Evolutionary conservation across 2,329 filamentous ascomycete species (phyloP).

Genomic region (Trichoderma semiorbis): DNA sequence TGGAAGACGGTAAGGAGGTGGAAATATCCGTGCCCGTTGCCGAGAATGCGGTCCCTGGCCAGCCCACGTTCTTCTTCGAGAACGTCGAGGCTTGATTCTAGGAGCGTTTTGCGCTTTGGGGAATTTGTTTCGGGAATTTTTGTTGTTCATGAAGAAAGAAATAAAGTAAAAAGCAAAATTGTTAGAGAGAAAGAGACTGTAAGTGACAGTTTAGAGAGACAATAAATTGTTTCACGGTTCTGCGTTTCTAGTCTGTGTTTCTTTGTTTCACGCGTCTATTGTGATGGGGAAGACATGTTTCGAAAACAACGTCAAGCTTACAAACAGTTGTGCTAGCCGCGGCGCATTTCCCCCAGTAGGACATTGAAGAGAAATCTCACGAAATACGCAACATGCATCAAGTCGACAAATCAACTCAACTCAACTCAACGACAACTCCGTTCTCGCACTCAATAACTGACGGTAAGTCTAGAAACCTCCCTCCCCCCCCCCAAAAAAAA

Average conservation of each 20-base stretch:
- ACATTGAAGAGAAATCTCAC: not conserved
- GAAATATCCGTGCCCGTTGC: conserved; percentile 57
- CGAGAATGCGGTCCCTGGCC: conserved; percentile 75
- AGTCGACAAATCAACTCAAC: not conserved
- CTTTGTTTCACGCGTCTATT: not conserved
- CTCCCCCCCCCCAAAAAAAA: not conserved
- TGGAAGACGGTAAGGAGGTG: conserved; percentile 53
- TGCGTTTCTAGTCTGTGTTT: not conserved
- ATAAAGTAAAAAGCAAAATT: not conserved
- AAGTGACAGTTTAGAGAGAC: conserved; percentile 1
- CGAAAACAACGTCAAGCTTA: not conserved
- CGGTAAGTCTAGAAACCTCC: not conserved
- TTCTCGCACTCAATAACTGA: not conserved
- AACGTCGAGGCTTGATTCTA: conserved; percentile 58
- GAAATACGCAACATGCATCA: not conserved
- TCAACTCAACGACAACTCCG: not conserved
- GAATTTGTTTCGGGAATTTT: not conserved
- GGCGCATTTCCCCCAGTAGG: not conserved
- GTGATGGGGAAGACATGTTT: not conserved
- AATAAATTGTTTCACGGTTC: not conserved
- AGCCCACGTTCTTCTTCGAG: conserved; percentile 79
- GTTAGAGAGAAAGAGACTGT: not conserved
- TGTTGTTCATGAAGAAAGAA: not conserved
- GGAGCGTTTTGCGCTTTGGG: not conserved
- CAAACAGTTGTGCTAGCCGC: not conserved